These are phyloP conservation scores for Phytophthora idaei DNA, from an alignment of 352 stramenopile genomes.

Conservation along the genomic window DNA sequence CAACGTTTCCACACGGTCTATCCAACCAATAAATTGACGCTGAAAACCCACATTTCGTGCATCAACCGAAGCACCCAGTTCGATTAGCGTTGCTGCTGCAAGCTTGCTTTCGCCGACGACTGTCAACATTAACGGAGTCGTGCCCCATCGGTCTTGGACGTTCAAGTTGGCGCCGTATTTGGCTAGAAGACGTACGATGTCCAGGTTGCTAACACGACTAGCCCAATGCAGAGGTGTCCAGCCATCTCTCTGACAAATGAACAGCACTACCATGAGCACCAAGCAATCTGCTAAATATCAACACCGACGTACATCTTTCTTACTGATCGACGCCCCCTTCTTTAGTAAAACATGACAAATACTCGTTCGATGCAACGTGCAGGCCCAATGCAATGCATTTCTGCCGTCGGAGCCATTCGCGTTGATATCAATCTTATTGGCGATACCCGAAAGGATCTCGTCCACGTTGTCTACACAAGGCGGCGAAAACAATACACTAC, in stretches of 20 bases:
- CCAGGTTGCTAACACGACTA: constrained; percentile 72
- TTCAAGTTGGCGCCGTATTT: constrained; percentile 81
- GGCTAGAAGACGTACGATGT: constrained; percentile 79
- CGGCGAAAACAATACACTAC: not conserved
- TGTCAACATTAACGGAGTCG: constrained; percentile 80
- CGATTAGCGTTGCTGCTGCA: constrained; percentile 67
- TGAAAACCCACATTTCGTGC: constrained; percentile 57
- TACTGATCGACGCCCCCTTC: constrained; percentile 76
- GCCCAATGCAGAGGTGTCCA: constrained; percentile 84
- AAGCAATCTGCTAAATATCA: not conserved
- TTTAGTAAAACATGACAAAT: constrained; percentile 86
- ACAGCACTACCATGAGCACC: not conserved
- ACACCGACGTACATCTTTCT: constrained; percentile 62
- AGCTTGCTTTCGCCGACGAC: constrained; percentile 71
- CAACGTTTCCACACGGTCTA: not conserved
- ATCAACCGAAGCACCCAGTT: constrained; percentile 73
- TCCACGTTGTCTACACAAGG: constrained; percentile 69
- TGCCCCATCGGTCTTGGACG: constrained; percentile 76
- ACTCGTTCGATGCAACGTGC: constrained; percentile 72
- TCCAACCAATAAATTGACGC: not conserved
- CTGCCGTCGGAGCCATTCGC: constrained; percentile 74
- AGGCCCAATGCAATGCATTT: constrained; percentile 84
- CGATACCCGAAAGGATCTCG: constrained; percentile 68
- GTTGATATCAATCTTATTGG: constrained; percentile 77
- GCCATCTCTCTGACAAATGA: constrained; percentile 54